phyloP scores from a whole-genome alignment of 2,329 filamentous ascomycete genomes.

The Fusarium sp. region DNA sequence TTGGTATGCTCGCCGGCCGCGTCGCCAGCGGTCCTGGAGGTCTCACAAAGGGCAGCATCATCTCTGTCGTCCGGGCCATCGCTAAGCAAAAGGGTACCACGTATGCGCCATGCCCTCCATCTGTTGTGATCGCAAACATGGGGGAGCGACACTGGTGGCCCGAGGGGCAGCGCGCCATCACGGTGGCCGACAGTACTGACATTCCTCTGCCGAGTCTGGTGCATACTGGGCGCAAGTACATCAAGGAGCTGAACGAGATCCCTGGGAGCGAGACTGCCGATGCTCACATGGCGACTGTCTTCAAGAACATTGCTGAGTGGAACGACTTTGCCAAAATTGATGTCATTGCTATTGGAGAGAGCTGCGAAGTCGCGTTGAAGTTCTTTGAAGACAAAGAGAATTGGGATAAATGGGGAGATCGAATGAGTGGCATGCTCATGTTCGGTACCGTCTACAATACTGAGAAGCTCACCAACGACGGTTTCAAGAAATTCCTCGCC shows the following conservation, averaged over 20 bases:
- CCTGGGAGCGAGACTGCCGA: constrained; percentile 62
- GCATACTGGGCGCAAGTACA: constrained; percentile 61
- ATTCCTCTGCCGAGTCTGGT: constrained; percentile 70
- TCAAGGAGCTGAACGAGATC: constrained; percentile 66
- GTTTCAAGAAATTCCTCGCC: constrained; percentile 59
- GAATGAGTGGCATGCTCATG: constrained; percentile 58
- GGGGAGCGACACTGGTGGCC: constrained; percentile 82
- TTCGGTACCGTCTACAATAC: constrained; percentile 57
- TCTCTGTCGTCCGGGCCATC: constrained; percentile 66
- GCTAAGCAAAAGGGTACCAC: constrained; percentile 48
- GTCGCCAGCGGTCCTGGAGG: constrained; percentile 69
- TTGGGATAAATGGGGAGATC: constrained; percentile 56
- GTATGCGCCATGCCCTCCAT: constrained; percentile 54
- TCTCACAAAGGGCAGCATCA: constrained; percentile 72
- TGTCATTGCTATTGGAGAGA: constrained; percentile 74
- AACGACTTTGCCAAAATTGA: constrained; percentile 65
- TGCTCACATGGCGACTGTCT: constrained; percentile 72
- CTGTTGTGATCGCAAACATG: constrained; percentile 77
- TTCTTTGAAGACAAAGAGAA: constrained; percentile 65
- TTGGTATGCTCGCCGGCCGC: constrained; percentile 78
- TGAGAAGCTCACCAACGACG: constrained; percentile 52
- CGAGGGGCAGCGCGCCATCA: constrained; percentile 66
- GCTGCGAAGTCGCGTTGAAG: constrained; percentile 63
- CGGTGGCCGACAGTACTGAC: constrained; percentile 61
- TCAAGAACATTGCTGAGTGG: constrained; percentile 66